Evolutionary conservation across 2,329 filamentous ascomycete genomes (phyloP).

Genomic region (Hymenoscyphus occultus): DNA sequence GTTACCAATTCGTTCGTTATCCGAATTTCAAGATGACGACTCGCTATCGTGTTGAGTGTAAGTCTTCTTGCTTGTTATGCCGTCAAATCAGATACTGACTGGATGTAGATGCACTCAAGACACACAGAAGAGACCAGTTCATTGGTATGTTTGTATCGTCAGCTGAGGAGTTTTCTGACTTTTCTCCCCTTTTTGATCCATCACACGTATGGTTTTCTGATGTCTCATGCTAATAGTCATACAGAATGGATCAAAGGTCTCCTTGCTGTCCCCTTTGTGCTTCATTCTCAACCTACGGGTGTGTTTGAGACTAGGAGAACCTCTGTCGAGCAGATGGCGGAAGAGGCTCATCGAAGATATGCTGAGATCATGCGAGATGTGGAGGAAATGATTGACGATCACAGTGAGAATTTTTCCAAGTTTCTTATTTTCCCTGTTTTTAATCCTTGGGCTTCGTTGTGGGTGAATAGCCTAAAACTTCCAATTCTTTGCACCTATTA

Average conservation of each 20-base stretch:
- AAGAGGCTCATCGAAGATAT: conserved; percentile 81
- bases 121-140: conserved; percentile 86
- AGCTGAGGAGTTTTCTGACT: background rate
- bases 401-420: conserved; percentile 56
- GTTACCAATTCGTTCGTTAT: background rate
- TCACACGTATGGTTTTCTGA: background rate
- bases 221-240: conserved; percentile 10
- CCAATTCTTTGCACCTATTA: background rate
- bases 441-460: background rate
- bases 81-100: conserved; percentile 9
- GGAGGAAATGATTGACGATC: conserved; percentile 85
- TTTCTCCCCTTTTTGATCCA: background rate
- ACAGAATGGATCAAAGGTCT: conserved; percentile 95
- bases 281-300: conserved; percentile 91
- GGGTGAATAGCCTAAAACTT: background rate
- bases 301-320: conserved; percentile 68
- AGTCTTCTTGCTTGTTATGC: conserved; percentile 36
- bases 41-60: conserved; percentile 71
- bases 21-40: conserved; percentile 50
- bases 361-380: conserved; percentile 94
- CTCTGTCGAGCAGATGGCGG: conserved; percentile 68
- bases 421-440: conserved; percentile 11
- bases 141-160: conserved; percentile 53
- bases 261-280: conserved; percentile 90
- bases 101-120: conserved; percentile 63